Conservation (phyloP, 768 basidiomycete species). For the Boletus edulis region DNA sequence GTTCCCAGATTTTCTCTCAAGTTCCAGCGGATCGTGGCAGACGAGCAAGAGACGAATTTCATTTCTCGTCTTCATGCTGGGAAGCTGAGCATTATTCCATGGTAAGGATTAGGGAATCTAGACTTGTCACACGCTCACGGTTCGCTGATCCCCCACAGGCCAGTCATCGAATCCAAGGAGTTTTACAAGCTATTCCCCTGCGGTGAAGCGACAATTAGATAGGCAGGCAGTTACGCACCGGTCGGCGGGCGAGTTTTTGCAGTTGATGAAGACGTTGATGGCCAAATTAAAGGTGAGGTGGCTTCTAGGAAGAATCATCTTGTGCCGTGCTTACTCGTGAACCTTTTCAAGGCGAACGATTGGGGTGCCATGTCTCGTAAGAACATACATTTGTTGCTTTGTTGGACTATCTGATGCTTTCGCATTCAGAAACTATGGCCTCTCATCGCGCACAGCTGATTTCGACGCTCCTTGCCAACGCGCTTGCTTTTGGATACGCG, state of each 20-base stretch:
- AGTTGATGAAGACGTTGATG: conserved; percentile 61
- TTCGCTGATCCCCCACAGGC: conserved; percentile 23
- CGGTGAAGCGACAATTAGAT: conserved; percentile 47
- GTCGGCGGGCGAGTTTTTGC: conserved; percentile 53
- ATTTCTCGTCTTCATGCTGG: conserved; percentile 59
- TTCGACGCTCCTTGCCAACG: conserved; percentile 40
- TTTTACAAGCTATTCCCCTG: conserved; percentile 56
- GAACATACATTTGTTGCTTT: conserved; percentile 10
- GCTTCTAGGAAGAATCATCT: not conserved
- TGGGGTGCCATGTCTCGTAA: conserved; percentile 64
- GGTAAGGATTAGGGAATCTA: conserved; percentile 29
- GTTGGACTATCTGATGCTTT: not conserved
- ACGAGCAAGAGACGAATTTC: conserved; percentile 61
- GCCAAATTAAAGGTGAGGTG: conserved; percentile 58
- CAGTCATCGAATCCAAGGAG: conserved; percentile 59
- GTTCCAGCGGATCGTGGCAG: conserved; percentile 59
- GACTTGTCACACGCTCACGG: not conserved
- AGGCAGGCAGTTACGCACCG: conserved; percentile 47
- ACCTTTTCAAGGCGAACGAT: conserved; percentile 48
- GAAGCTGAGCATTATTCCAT: conserved; percentile 55
- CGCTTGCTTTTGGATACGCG: conserved; percentile 46
- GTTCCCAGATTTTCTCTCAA: conserved; percentile 49
- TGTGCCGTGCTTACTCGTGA: not conserved
- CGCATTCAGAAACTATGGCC: conserved; percentile 42
- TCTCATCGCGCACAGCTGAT: conserved; percentile 47